Evolutionary conservation across 2,329 filamentous ascomycete genomes (phyloP), one percentile per base, ranked within the genome.

Genomic region (Diaporthe sp.): DNA sequence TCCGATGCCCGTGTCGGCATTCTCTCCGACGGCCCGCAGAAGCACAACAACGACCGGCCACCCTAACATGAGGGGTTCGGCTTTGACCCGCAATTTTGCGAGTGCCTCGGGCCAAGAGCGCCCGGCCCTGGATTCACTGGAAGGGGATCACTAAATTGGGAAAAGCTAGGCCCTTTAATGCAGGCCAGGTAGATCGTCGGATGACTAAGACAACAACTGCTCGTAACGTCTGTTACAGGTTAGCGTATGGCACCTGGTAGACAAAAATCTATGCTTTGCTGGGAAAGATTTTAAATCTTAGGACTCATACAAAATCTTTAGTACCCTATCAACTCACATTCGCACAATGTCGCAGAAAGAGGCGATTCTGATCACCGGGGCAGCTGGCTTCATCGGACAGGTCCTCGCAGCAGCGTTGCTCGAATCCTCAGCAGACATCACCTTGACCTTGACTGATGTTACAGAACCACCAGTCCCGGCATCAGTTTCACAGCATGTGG

Each of bases 331-430:
- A 9, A 45, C 9, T 15, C 2, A 30, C 0, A 45, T 0, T 25
- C 28, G 6, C n/a, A 52, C 12, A 38, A 67, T 67, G 64, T 3
- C 64, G 12, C 13, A 25, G 19, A 28, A 19, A 7, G n/a, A 52
- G 64, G 33, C 22, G 7, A 86, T 92, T 54, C 87, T 92, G 79
- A 91, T 93, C 77, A 92, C 91, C 13, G 91, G 91, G 5, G 91
- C 87, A 19, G 89, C 89, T 60, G 91, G 91, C 75, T 92, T 92
- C 82, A 89, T 93, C 72, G 91, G 91, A 79, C 90, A 92, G 80
- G 86, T 89, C 58, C 86, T 92, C 25, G 87, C 89, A 7, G 84
- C 85, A 68, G 86, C 89, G 42, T 85, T 93, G 4, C 83, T 92
- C 40, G 83, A 86, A 28, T 80, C 81, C 0, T 78, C 80, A 0